Percentiles rank a stretch among this genome's conserved stretches.
These are phyloP conservation scores for Filobasidium floriforme DNA, from an alignment of 768 basidiomycete genomes.

Conservation along the genomic window DNA sequence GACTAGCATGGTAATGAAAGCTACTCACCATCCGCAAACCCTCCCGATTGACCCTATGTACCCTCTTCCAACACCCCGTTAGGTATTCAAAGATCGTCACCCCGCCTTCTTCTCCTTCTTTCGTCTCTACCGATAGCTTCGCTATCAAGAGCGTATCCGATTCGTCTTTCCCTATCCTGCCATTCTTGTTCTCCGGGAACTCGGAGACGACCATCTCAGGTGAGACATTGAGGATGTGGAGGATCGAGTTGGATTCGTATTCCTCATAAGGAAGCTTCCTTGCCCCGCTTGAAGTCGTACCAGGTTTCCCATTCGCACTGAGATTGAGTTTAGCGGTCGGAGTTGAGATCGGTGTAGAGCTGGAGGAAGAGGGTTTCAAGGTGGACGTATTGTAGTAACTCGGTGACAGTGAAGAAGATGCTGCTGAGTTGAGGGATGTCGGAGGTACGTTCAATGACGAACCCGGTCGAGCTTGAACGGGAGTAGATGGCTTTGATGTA, in stretches of 20 bases:
- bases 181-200: background rate
- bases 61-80: conserved; percentile 83
- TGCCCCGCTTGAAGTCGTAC: background rate
- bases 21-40: background rate
- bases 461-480: too few relatives aligned
- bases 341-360: background rate
- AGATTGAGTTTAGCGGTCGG: background rate
- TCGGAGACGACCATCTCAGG: background rate
- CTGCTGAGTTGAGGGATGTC: too few relatives aligned
- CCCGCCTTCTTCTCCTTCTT: conserved; percentile 72
- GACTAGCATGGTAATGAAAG: background rate
- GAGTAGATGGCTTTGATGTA: too few relatives aligned
- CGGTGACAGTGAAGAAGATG: too few relatives aligned
- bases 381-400: too few relatives aligned
- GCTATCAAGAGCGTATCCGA: conserved; percentile 67
- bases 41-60: conserved; percentile 51
- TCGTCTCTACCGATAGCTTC: conserved; percentile 64
- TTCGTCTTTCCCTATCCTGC: background rate
- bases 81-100: conserved; percentile 71
- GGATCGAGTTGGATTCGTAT: background rate
- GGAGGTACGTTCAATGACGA: too few relatives aligned
- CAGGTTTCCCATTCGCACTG: background rate
- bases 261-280: background rate
- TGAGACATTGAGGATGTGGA: background rate
- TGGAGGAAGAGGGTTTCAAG: background rate